Percentiles rank a stretch among this genome's conserved stretches.
phyloP scores from a whole-genome alignment of 1,284 basidiomycete genomes.

The Puccinia triticina region DNA sequence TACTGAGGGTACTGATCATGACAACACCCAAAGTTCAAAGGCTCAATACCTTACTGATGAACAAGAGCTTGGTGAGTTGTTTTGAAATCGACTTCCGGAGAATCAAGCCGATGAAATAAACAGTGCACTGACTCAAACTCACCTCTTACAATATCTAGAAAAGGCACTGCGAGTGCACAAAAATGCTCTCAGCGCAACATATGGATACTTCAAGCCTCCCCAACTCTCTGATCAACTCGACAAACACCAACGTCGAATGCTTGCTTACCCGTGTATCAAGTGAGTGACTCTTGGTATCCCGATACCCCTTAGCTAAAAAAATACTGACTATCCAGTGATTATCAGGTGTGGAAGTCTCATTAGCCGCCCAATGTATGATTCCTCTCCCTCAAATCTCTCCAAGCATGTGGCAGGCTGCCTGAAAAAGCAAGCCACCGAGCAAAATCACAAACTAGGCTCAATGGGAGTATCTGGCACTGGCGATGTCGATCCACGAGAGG shows the following conservation, averaged over 20 bases:
- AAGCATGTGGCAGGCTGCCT: slow-evolving; percentile 3
- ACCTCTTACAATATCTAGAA: neutral
- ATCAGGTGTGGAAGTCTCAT: too few species aligned
- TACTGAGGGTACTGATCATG: too few species aligned
- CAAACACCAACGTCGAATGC: neutral
- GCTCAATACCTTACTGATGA: too few species aligned
- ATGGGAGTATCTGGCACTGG: too few species aligned
- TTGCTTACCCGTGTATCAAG: neutral
- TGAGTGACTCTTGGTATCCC: neutral
- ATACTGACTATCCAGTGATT: too few species aligned
- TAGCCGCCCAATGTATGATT: neutral
- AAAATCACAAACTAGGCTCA: neutral
- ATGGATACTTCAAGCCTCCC: neutral
- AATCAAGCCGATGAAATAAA: neutral
- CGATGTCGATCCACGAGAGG: too few species aligned
- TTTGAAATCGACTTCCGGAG: too few species aligned
- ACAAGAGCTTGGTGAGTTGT: too few species aligned
- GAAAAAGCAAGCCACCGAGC: neutral
- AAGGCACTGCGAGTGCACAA: neutral
- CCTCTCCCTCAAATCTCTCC: neutral
- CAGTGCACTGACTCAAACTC: neutral
- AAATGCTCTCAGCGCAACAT: neutral
- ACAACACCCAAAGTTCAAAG: too few species aligned
- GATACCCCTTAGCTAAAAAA: neutral
- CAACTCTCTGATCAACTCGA: neutral